phyloP scores from a whole-genome alignment of 331 rosid species.

The Malus hybrid region DNA sequence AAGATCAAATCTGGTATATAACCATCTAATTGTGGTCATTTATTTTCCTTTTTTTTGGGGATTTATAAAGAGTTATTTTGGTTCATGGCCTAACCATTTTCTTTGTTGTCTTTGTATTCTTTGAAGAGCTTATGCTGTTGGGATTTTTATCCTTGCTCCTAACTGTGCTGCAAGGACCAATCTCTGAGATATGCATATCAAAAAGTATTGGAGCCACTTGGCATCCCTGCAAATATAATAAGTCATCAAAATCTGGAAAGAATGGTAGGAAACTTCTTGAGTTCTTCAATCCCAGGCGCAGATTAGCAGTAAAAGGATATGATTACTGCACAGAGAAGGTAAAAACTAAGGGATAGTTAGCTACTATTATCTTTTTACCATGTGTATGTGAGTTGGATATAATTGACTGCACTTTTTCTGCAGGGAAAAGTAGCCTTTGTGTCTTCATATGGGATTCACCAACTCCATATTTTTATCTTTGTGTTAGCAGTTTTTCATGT shows the following conservation, averaged over 20 bases:
- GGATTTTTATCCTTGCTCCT: slow-evolving; percentile 77
- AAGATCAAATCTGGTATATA: slow-evolving; percentile 72
- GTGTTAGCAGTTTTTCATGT: slow-evolving; percentile 63
- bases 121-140: slow-evolving; percentile 74
- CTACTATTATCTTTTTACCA: not conserved
- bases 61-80: not conserved
- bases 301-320: slow-evolving; percentile 53
- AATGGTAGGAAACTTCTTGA: slow-evolving; percentile 38
- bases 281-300: slow-evolving; percentile 34
- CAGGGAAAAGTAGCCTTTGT: slow-evolving; percentile 76
- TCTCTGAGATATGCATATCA: slow-evolving; percentile 49
- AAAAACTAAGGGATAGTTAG: not conserved
- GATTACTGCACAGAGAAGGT: slow-evolving; percentile 41
- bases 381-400: not conserved
- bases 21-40: not conserved
- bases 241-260: not conserved
- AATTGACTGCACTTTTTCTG: not conserved
- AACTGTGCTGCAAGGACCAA: slow-evolving; percentile 42
- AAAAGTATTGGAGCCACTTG: slow-evolving; percentile 41
- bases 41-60: not conserved
- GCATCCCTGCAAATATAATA: slow-evolving; percentile 48
- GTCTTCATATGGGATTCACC: slow-evolving; percentile 80
- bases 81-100: slow-evolving; percentile 1
- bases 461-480: slow-evolving; percentile 85
- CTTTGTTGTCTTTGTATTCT: not conserved